These are phyloP conservation scores for Talaromyces albobiverticillius DNA, from an alignment of 2,329 filamentous ascomycete species.

Conservation along the genomic window DNA sequence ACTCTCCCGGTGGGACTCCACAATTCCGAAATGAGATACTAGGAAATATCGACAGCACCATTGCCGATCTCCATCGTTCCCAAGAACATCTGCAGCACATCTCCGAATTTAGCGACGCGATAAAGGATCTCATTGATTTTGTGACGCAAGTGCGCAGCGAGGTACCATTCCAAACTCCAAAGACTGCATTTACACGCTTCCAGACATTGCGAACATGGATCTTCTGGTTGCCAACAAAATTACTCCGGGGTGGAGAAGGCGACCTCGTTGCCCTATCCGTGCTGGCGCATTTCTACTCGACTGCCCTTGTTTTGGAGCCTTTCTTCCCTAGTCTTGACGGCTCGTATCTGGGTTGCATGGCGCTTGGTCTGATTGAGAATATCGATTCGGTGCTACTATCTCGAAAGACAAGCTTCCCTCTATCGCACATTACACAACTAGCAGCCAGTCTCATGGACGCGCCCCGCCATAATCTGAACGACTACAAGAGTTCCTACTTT, in stretches of 20 bases:
- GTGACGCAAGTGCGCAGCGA: slow-evolving; percentile 70
- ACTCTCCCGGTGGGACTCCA: slow-evolving; percentile 19
- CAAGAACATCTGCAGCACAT: slow-evolving; percentile 67
- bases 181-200: slow-evolving; percentile 85
- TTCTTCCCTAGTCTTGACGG: slow-evolving; percentile 89
- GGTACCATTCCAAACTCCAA: slow-evolving; percentile 66
- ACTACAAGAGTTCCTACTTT: slow-evolving; percentile 68
- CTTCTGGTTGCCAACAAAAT: slow-evolving; percentile 88
- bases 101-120: slow-evolving; percentile 65
- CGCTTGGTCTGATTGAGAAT: slow-evolving; percentile 77
- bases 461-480: slow-evolving; percentile 65
- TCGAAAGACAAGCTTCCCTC: slow-evolving; percentile 60
- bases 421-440: slow-evolving; percentile 58
- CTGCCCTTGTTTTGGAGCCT: slow-evolving; percentile 81
- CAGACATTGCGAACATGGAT: slow-evolving; percentile 88
- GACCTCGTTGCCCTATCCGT: slow-evolving; percentile 78
- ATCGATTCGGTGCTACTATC: slow-evolving; percentile 74
- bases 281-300: slow-evolving; percentile 87
- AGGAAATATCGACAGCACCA: slow-evolving; percentile 63
- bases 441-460: slow-evolving; percentile 69
- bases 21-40: slow-evolving; percentile 62
- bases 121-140: slow-evolving; percentile 69
- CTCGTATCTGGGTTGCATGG: slow-evolving; percentile 79
- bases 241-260: slow-evolving; percentile 71
- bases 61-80: slow-evolving; percentile 57